These are phyloP conservation scores for Priceomyces melissophilus DNA, from an alignment of 805 yeast species.

Conservation along the genomic window DNA sequence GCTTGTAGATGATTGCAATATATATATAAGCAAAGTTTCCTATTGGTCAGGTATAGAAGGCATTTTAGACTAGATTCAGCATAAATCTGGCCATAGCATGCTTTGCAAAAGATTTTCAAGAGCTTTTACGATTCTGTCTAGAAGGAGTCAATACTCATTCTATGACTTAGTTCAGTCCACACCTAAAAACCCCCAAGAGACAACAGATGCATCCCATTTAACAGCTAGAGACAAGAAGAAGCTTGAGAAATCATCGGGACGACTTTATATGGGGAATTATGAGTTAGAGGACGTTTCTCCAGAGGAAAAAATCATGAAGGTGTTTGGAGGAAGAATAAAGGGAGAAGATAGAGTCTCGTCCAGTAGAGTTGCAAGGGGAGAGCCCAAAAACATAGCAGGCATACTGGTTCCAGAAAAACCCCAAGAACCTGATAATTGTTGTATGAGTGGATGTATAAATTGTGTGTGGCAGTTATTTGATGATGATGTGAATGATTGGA, in stretches of 20 bases:
- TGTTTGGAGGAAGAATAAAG: conserved; percentile 56
- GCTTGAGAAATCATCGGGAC: conserved; percentile 17
- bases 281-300: conserved; percentile 28
- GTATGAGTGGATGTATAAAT: conserved; percentile 95
- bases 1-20: no score
- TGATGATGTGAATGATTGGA: conserved; percentile 88
- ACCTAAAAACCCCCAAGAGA: conserved; percentile 30
- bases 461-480: conserved; percentile 95
- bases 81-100: no score
- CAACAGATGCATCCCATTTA: conserved; percentile 30
- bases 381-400: conserved; percentile 48
- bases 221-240: conserved; percentile 13
- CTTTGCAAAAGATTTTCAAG: background rate
- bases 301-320: conserved; percentile 45
- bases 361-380: conserved; percentile 33
- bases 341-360: conserved; percentile 47
- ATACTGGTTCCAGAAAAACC: conserved; percentile 81
- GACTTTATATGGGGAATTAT: conserved; percentile 33
- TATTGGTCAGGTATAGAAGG: background rate
- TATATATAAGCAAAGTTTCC: background rate
- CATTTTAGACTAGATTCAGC: no score
- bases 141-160: conserved; percentile 18
- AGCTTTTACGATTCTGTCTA: background rate
- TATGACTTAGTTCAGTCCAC: conserved; percentile 37
- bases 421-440: conserved; percentile 89